phyloP scores from a whole-genome alignment of 352 stramenopile genomes.

The Blastocystis sp. region DNA sequence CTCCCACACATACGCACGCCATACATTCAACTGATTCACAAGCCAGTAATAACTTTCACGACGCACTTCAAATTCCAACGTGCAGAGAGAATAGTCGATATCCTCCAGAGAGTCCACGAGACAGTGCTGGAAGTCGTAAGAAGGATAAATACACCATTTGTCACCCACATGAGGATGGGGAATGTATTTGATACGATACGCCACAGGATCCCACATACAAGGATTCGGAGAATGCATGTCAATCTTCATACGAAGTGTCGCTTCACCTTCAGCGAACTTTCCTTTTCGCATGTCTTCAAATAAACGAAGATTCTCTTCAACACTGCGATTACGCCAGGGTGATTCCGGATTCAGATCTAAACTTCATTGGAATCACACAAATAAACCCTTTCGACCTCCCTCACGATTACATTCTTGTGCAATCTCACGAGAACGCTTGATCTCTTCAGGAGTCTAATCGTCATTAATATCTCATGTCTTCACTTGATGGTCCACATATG shows the following conservation, averaged over 20 bases:
- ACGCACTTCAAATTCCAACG: constrained; percentile 91
- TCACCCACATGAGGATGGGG: constrained; percentile 92
- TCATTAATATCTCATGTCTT: neutral
- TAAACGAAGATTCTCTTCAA: constrained; percentile 88
- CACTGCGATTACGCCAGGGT: constrained; percentile 82
- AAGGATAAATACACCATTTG: constrained; percentile 98
- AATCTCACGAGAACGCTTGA: constrained; percentile 79
- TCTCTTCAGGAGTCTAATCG: constrained; percentile 78
- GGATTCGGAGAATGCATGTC: constrained; percentile 93
- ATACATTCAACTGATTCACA: constrained; percentile 87
- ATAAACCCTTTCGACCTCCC: constrained; percentile 68
- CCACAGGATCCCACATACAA: constrained; percentile 97
- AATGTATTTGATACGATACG: constrained; percentile 97
- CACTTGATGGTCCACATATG: constrained; percentile 89
- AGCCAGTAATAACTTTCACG: constrained; percentile 98
- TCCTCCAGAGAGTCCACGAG: constrained; percentile 95
- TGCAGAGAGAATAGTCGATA: constrained; percentile 99
- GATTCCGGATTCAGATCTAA: constrained; percentile 72
- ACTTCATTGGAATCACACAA: neutral
- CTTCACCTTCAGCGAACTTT: constrained; percentile 80
- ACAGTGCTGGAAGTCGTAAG: constrained; percentile 99
- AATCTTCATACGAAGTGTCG: constrained; percentile 91
- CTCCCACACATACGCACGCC: constrained; percentile 91
- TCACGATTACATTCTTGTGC: constrained; percentile 75
- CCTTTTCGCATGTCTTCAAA: constrained; percentile 95